Evolutionary conservation across 371 early-diverging fungal genomes (phyloP).

Genomic region (Batkoa obscura): DNA sequence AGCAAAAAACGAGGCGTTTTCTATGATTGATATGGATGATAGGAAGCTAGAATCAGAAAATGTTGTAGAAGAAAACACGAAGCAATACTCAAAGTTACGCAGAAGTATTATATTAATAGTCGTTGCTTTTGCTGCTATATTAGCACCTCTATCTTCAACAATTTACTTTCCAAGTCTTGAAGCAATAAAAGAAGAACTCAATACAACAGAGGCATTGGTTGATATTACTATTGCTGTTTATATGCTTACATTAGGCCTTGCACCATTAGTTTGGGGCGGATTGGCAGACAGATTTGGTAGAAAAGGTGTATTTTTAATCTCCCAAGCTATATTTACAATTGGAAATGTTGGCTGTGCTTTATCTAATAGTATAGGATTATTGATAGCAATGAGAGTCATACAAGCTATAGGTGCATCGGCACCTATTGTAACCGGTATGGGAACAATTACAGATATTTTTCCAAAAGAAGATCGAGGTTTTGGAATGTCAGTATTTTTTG

Average conservation of each 20-base stretch:
- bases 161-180: neutral
- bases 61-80: too few species aligned
- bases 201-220: neutral
- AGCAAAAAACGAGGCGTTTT: too few species aligned
- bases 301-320: constrained; percentile 33
- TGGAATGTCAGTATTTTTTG: constrained; percentile 32
- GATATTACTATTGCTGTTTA: neutral
- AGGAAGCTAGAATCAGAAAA: too few species aligned
- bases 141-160: neutral
- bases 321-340: constrained; percentile 26
- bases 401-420: constrained; percentile 53
- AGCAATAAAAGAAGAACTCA: neutral
- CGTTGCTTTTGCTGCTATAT: neutral
- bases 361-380: constrained; percentile 22
- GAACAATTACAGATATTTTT: constrained; percentile 34
- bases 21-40: too few species aligned
- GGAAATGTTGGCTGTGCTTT: constrained; percentile 44
- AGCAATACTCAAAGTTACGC: neutral
- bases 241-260: constrained; percentile 16
- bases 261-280: constrained; percentile 45
- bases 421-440: constrained; percentile 48
- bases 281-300: constrained; percentile 44
- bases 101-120: neutral
- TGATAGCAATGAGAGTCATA: constrained; percentile 36
- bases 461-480: constrained; percentile 19